Percentiles rank a stretch among this genome's conserved stretches.
Evolutionary conservation across 2,329 filamentous ascomycete species (phyloP).

Genomic region (Beauveria pseudobassiana): DNA sequence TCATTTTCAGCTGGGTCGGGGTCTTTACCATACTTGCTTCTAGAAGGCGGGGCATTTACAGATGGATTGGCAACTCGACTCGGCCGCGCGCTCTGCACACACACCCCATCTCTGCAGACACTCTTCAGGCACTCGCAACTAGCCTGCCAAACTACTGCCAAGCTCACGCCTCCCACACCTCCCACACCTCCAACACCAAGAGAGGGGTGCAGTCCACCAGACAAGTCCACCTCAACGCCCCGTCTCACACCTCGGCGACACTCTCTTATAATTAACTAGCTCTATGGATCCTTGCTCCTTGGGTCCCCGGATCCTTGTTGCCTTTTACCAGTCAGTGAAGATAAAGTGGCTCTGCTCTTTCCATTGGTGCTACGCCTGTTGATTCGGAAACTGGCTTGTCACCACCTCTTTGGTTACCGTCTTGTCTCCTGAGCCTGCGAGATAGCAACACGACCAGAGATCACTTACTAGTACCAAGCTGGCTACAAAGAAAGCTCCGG

Average conservation of each 20-base stretch:
- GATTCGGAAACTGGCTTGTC: not conserved
- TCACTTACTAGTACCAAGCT: not conserved
- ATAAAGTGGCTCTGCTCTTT: conserved; percentile 7
- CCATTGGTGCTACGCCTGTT: conserved; percentile 5
- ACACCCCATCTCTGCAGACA: not conserved
- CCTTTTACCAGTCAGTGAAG: not conserved
- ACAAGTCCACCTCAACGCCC: conserved; percentile 5
- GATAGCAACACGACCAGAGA: not conserved
- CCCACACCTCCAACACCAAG: not conserved
- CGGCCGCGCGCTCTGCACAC: not conserved
- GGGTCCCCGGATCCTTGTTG: not conserved
- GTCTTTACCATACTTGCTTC: conserved; percentile 5
- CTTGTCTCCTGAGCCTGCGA: not conserved
- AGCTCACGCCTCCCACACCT: not conserved
- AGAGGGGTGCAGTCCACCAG: not conserved
- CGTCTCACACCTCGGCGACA: conserved; percentile 9
- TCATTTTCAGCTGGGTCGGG: conserved; percentile 12
- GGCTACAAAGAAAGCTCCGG: not conserved
- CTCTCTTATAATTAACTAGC: not conserved
- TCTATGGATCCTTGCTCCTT: not conserved
- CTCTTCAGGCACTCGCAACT: not conserved
- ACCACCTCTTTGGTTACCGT: conserved; percentile 1
- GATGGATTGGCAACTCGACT: not conserved
- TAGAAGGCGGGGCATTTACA: conserved; percentile 9
- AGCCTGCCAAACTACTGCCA: not conserved